Base-by-base conservation (phyloP, 2,329 filamentous ascomycete species). In the Fusarium incarnatum region DNA sequence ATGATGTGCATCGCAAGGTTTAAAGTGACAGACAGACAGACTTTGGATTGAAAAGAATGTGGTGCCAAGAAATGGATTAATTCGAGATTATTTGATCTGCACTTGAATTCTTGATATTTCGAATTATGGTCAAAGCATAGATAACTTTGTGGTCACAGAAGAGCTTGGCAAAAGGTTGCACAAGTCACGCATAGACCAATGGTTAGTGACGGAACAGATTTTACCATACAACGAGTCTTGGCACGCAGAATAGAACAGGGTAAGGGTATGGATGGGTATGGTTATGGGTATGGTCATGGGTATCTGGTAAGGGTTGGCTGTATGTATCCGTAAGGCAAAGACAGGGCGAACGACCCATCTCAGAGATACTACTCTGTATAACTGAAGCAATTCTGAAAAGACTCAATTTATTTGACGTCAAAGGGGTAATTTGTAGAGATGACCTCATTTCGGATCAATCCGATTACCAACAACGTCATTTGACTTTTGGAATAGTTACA, bases 401-500 rank as follows among this genome's bases (percentile, higher is more conserved):
- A 53, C n/a, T 23, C 22, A 47, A 34, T 32, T 11, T 30, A 20
- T 8, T 23, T 30, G 23, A 22, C 20, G 44, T n/a, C 11, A 45
- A 62, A 32, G 55, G 18, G 47, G 22, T 22, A n/a, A 32, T 47
- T 18, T 10, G 9, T 13, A 18, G 45, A 40, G 37, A 64, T 71
- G 67, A 71, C 58, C 58, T 68, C 67, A 68, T 59, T 22, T 40
- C 32, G 44, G 58, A 23, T 45, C 15, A 25, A 23, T 30, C 56
- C 56, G 56, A 50, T 6, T 52, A 34, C n/a, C 9, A 23, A 49
- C 42, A 56, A 57, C 52, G 57, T 59, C 42, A 61, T 60, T 60
- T 32, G 20, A 47, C 20, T 42, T 25, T 37, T 30, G 40, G 34
- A 25, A 63, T 7, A 32, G 42, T 6, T 32, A 34, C 30, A 32